Conservation (phyloP, 495 filamentous ascomycete genomes). For the Chaetomidium leptoderma region DNA sequence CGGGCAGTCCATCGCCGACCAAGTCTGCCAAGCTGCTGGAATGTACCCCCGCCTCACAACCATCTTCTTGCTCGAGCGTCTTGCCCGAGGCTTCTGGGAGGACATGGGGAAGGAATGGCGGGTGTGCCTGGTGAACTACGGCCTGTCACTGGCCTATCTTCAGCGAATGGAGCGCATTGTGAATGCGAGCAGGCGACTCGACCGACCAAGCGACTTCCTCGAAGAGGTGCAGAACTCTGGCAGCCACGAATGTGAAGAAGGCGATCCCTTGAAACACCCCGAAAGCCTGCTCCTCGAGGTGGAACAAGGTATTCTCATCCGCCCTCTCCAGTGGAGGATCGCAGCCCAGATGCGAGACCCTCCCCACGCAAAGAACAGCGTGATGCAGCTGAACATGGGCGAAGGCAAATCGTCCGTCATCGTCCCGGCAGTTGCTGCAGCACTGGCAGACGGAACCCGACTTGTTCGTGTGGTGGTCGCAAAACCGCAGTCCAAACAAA, state of each 20-base stretch:
- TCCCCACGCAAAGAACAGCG: constrained; percentile 40
- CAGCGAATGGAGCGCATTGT: constrained; percentile 41
- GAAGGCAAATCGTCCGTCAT: constrained; percentile 71
- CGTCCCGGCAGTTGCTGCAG: constrained; percentile 57
- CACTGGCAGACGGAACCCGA: constrained; percentile 49
- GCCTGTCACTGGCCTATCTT: constrained; percentile 30
- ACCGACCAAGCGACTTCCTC: constrained; percentile 37
- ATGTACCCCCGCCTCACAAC: constrained; percentile 33
- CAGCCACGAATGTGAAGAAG: constrained; percentile 40
- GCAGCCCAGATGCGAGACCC: constrained; percentile 56
- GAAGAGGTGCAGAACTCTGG: constrained; percentile 52
- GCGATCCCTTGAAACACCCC: constrained; percentile 47
- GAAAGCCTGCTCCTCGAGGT: constrained; percentile 62
- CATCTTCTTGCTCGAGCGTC: constrained; percentile 35
- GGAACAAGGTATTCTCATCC: constrained; percentile 60
- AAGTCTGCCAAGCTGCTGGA: constrained; percentile 3
- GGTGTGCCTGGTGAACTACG: constrained; percentile 35
- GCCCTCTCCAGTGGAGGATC: constrained; percentile 56
- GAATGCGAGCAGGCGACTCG: neutral
- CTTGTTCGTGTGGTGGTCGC: constrained; percentile 59
- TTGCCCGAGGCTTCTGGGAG: constrained; percentile 26
- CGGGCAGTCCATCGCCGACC: neutral
- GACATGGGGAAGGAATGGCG: constrained; percentile 31
- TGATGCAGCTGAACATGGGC: constrained; percentile 73
- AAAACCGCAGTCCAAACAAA: constrained; percentile 59